Evolutionary conservation across 805 yeast species (phyloP), one percentile per base, ranked within the genome.

Genomic region (Metschnikowia reukaufii): DNA sequence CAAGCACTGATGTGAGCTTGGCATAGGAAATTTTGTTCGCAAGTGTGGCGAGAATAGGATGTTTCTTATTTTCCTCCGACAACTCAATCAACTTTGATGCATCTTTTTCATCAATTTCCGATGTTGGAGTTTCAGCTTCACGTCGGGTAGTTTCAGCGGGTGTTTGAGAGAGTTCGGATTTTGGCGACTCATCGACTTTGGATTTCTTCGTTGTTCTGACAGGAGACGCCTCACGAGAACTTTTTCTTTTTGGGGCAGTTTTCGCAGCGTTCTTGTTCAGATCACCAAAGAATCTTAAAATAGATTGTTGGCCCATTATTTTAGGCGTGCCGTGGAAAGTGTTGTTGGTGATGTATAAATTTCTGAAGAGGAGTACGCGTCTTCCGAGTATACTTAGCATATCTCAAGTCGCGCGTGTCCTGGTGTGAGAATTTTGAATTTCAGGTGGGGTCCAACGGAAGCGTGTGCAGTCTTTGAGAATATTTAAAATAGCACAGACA

Each of bases 1-100:
- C 89, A 67, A 92, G 92, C 4, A 87, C 79, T 5, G 78, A 77
- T 20, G 86, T 78, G 30, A 85, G 57, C 19, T 73, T 68, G 2
- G 72, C 58, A 50, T 70, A 72, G 2, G 67, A 63, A 18, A 71
- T 61, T 25, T 57, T 61, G 23, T 48, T 33, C 4, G 43, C 36
- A 12, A 34, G 17, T 3, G 42, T 36, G 3, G 49, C 13, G 13
- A 49, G 48, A 20, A 51, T 45, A 4, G 39, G 50, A 21, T 54
- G 49, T 18, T 51, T 42, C 40, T 42, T 46, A 9, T 27, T 35
- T 31, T 52, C 47, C 34, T 49, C 48, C 17, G 55, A 35, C n/a
- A 54, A 34, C 13, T 46, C 47, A 34, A 51, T 50, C 35, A 54
- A 47, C 29, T 43, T 35, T 16, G 48, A 31, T 6, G 52, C 58